These are phyloP conservation scores for Yamadazyma sp. DNA, from an alignment of 1,139 yeast genomes.

Conservation along the genomic window DNA sequence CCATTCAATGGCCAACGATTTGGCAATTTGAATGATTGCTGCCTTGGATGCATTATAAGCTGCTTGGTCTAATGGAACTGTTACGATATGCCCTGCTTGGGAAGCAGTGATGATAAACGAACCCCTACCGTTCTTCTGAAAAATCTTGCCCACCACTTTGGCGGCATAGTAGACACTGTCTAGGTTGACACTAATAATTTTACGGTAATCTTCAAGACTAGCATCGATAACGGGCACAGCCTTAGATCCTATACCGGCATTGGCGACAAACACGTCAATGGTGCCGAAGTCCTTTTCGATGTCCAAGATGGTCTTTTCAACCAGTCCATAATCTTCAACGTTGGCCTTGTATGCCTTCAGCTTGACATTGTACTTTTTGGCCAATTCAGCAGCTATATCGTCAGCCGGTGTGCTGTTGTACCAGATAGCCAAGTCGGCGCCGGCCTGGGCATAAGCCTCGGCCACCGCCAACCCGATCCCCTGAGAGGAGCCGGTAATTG, in stretches of 20 bases:
- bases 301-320: slow-evolving; percentile 14
- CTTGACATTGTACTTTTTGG: slow-evolving; percentile 15
- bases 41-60: slow-evolving; percentile 56
- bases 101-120: slow-evolving; percentile 25
- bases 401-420: slow-evolving; percentile 23
- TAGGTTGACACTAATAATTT: slow-evolving; percentile 3
- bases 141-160: slow-evolving; percentile 25
- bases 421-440: slow-evolving; percentile 70
- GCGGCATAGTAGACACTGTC: slow-evolving; percentile 6
- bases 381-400: slow-evolving; percentile 18
- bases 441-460: slow-evolving; percentile 85
- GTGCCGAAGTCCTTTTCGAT: slow-evolving; percentile 10
- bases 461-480: slow-evolving; percentile 63
- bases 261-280: slow-evolving; percentile 8
- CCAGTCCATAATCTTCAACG: slow-evolving; percentile 18
- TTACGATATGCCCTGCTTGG: slow-evolving; percentile 10
- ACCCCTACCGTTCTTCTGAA: slow-evolving; percentile 22
- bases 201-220: slow-evolving; percentile 5
- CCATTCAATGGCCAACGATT: slow-evolving; percentile 54
- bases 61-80: slow-evolving; percentile 26
- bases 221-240: slow-evolving; percentile 11
- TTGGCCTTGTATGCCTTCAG: slow-evolving; percentile 17
- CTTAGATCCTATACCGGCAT: slow-evolving; percentile 13
- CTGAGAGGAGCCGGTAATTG: slow-evolving; percentile 30
- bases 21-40: slow-evolving; percentile 47